These are phyloP conservation scores for Musa itinerans DNA, from an alignment of 176 grass and related monocot species.

Conservation along the genomic window DNA sequence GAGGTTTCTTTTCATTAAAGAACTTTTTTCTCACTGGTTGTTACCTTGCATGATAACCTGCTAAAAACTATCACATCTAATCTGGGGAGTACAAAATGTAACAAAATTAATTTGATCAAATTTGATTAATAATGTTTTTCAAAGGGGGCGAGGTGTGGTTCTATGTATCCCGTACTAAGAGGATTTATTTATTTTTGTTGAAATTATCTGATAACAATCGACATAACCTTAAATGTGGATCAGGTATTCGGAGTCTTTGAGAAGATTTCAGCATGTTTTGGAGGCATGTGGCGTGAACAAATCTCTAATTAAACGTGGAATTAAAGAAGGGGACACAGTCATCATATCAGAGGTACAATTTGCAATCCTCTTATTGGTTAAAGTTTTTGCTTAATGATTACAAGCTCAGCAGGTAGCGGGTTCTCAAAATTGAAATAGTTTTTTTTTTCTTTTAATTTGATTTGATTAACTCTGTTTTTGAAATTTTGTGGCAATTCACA, in stretches of 20 bases:
- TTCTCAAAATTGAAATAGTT: background rate
- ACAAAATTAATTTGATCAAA: background rate
- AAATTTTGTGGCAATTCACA: background rate
- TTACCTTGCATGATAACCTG: too few species aligned
- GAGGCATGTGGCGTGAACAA: constrained; percentile 89
- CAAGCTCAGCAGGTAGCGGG: background rate
- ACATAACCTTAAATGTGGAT: constrained; percentile 12
- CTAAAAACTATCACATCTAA: too few species aligned
- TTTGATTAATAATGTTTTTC: too few species aligned
- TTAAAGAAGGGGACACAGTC: constrained; percentile 87
- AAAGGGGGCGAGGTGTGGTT: too few species aligned
- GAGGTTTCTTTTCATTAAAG: too few species aligned
- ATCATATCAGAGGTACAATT: constrained; percentile 61
- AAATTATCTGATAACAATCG: background rate
- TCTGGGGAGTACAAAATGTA: too few species aligned
- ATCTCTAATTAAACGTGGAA: constrained; percentile 58
- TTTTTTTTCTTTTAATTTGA: constrained; percentile 4
- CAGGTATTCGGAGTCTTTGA: constrained; percentile 83
- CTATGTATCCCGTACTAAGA: background rate
- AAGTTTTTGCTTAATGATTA: constrained; percentile 6
- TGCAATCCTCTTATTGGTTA: background rate
- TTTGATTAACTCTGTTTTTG: background rate
- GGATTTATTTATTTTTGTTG: background rate
- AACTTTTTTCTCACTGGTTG: too few species aligned
- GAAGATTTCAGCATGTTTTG: constrained; percentile 74